Base-by-base conservation (phyloP, 2,329 filamentous ascomycete species). In the Venturia effusa region DNA sequence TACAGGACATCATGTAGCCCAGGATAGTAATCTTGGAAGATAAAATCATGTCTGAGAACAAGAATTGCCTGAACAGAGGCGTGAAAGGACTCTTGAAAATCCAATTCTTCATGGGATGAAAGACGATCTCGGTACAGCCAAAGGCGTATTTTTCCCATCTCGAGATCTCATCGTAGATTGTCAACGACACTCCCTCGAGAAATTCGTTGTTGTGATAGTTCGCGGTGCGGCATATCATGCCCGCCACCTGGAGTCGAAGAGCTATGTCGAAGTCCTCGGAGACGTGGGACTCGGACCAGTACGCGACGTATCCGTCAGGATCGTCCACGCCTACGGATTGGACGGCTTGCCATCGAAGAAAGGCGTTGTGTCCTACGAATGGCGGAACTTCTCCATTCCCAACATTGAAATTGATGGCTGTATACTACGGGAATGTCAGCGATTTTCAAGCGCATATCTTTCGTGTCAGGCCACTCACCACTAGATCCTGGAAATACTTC, bases 161-260 rank as follows among this genome's bases (percentile, higher is more conserved):
- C 15, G 62, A 41, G 13, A 67, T 59, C 48, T 67, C 66, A 51
- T 27, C 67, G 57, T 66, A 66, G 7, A 68, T 59, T 4, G 67
- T 67, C n/a, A 68, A 57, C 0, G 66, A 67, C 17, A 68, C 67
- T 15, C 67, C 67, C 57, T 68, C 67, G 40, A 67, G 64, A 64
- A 67, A 68, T 10, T 51, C 66, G 13, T 59, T 61, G 15, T 66
- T 41, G 34, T 67, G 62, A 54, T 68, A 68, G 4, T 60, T 63
- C 0, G 67, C 67, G 4, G 67, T 40, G 2, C 67, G 62, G 11
- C 66, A 64, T 19, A 67, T 51, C 34, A 64, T 34, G n/a, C 65
- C 64, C 39, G 63, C 62, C 22, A 63, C 65, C 60, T 68, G 67
- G 1, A 68, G 62, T 7, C 67, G 64, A 3, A 68, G 66, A 15